Base-by-base conservation (phyloP, 2,329 filamentous ascomycete species). In the Diplodia corticola region DNA sequence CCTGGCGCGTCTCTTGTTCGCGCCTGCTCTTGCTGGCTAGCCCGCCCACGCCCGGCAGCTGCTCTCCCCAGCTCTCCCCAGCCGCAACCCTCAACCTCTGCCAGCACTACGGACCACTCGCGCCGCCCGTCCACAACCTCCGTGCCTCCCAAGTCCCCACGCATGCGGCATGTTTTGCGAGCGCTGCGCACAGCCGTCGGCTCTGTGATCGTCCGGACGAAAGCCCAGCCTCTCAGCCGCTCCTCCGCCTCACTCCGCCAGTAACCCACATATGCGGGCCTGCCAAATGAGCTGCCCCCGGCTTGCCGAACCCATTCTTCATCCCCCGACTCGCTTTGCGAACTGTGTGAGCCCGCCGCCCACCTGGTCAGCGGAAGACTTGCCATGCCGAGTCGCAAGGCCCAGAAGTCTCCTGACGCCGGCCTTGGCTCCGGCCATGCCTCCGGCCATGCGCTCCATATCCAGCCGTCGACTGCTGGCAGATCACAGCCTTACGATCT, bases 401-500 rank as follows among this genome's bases (percentile, higher is more conserved):
- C 26, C 53, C 22, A 10, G 15, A 30, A 15, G 3, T 33, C 37
- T 46, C 37, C 54, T 59, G 54, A 46, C 24, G 10, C 10, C 30
- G 5, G 33, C 50, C 26, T 26, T 17, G 6, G 5, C 20, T 33
- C 28, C 53, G 22, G 53, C 33, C 20, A 57, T 13, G 5, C 35
- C 3, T 20, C 40, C 53, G 30, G 4, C 20, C 22, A 13, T 22
- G 20, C 37, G 37, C 37, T 28, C 4, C 24, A 20, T 9, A 15
- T 35, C 22, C 33, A 24, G 54, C 35, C 15, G 37, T n/a, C 54
- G 30, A 15, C 37, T 17, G 55, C 12, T 60, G 15, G 37, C 22
- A 30, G 55, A 60, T 60, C 55, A 44, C 57, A 61, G 40, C 57
- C 57, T 61, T 44, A 44, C 30, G 57, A 61, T 61, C 57, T 49